Evolutionary conservation across 805 yeast species (phyloP), one percentile per base, ranked within the genome.

Genomic region (Hemisphaericaspora nanyangensis): DNA sequence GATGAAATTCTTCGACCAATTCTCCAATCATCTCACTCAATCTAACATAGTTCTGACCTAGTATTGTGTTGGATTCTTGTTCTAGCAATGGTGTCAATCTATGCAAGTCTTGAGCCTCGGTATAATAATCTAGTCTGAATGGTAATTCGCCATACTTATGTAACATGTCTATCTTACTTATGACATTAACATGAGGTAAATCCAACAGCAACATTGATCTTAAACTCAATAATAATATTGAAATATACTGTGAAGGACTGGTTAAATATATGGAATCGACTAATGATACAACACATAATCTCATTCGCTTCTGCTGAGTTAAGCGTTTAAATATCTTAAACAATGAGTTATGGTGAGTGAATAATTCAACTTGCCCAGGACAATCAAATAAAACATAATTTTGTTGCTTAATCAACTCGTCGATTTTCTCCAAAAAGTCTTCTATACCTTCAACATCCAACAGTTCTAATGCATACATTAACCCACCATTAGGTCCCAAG

Each of bases 301-400:
- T 69, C 50, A 87, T 73, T 44, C 80, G 89, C 36, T 79, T 79
- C 10, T 36, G 29, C 43, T 79, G 81, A 2, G 51, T 49, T 32
- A 93, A 63, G 34, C 58, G 70, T 44, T 75, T 74, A 60, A 90
- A 86, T 5, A 93, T 82, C 37, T 69, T 68, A 30, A 71, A 73
- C 31, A 95, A 64, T 0, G 96, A 80, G 1, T 81, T 75, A 52
- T 87, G 95, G 54, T 86, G 95, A 3, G 99, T 93, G 63, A 86
- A 93, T 12, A 93, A 72, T 58, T 93, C 99, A 1, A 89, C 93
- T 58, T 93, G 99, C 1, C 99, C 99, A 0, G 98, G 97, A 60
- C 97, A 90, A 58, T 91, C 98, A 59, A 91, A 89, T 27, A 91
- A 85, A 49, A 91, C 67, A 54, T 87, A 91, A 29, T 81, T 77